Base-by-base conservation (phyloP, 805 yeast species). In the Suhomyces emberorum region DNA sequence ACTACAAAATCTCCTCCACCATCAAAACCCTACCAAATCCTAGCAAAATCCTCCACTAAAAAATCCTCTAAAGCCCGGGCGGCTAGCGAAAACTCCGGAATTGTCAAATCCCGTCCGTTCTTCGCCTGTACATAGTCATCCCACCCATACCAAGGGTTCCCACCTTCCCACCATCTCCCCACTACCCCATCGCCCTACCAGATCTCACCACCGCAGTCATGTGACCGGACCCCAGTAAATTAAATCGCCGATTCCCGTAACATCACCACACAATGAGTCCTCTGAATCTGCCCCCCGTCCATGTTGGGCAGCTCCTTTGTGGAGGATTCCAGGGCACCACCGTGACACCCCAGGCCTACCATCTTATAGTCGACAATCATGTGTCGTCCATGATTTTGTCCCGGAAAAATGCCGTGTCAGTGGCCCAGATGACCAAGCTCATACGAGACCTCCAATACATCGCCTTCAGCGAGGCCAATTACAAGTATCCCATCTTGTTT, bases 311-410 rank as follows among this genome's bases (percentile, higher is more conserved):
- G 52, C 68, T 77, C 32, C 59, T 79, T 25, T 63, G 79, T 51
- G 81, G 77, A 7, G 84, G 84, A 12, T 78, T 78, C 46, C 72
- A 72, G 42, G 83, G 82, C 3, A 63, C 74, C 15, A 61, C 64
- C 7, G 75, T 77, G 8, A 72, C 78, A 0, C 65, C 70, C 3
- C 79, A 77, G 43, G 77, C 79, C 6, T 59, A 65, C 32, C 72
- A 70, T 37, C 61, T 78, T 35, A 76, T 78, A 14, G 67, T 66
- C 16, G 62, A 71, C 35, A 74, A 75, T 49, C 68, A 64, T 39
- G 70, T 79, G 7, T 74, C 77, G 3, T 61, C 79, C 3, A 61
- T 79, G 49, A 70, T 79, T 15, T 57, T 79, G 9, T 69, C 74
- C 34, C 59, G 71, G 18, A 74, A 76, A 47, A 79, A 79, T 52